Evolutionary conservation across 1,139 yeast genomes (phyloP), one percentile per base, ranked within the genome.

Genomic region (Zygoascus sp.): DNA sequence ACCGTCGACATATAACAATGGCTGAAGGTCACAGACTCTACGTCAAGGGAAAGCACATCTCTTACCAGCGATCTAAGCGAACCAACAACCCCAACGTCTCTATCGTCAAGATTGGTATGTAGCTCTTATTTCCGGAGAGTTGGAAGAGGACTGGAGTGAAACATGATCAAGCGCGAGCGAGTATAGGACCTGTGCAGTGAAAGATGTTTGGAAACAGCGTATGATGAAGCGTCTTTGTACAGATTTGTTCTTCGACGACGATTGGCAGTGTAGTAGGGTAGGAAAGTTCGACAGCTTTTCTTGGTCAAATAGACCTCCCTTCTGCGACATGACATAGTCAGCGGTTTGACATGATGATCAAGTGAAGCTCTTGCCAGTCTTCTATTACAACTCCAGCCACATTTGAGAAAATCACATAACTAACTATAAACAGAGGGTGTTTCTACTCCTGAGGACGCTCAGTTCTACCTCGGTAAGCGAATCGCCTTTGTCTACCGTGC

Each of bases 11-110:
- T 27, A 42, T 27, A 25, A 73, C 72, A 77, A 87, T 87, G 96
- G 92, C 95, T 80, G 95, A 86, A 80, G 83, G 95, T 74, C 95
- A 88, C 80, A 86, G 96, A 86, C 96, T 92, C 80, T 92, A 92
- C 96, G 97, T 92, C 79, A 92, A 90, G 84, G 98, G 97, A 79
- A 92, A 90, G 84, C 97, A 92, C 86, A 75, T 92, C 74, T 90
- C 97, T 69, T 92, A 90, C 95, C 97, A 92, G 82, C 94, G 98
- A 81, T 89, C 97, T 68, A 92, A 92, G 89, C 83, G 83, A 77
- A 89, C 85, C 72, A 88, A 85, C 85, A 87, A 92, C 95, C 97
- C 98, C 75, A 85, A 87, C 80, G 87, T 86, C 68, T 92, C 98
- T 62, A 82, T 92, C 77, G 79, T 92, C 74, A 87, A 90, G 81